Base-by-base conservation (phyloP, 805 yeast species). In the Lipomyces yamanashiensis region DNA sequence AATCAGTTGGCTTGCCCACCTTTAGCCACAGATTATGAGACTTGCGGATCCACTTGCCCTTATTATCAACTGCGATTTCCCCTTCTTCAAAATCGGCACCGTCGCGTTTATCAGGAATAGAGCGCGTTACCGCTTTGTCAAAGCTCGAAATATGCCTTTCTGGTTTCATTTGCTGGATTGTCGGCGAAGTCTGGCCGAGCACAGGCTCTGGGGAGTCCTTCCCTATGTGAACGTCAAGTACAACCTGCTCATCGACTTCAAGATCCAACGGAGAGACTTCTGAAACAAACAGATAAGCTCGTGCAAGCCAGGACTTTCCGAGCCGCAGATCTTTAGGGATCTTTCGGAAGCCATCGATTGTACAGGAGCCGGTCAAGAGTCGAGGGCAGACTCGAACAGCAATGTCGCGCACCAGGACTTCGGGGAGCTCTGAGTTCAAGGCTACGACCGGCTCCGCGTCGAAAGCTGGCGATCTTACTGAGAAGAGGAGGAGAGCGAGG, bases 11-110 rank as follows among this genome's bases (percentile, higher is more conserved):
- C 4, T 71, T 61, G 5, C 85, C 90, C 56, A 78, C 78, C 66
- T 83, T 82, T 37, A 84, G 78, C 92, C 92, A 88, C 13, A 88
- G 71, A 8, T 88, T 88, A 67, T 78, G 69, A 4, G 76, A 70
- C 12, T 56, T 53, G 15, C 4, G 8, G 21, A 47, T 40, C 67
- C 67, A 64, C 7, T 43, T 23, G 45, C 66, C 77, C 74, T 21
- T 74, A 68, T 15, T 58, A 71, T 86, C 87, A 82, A 5, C 84
- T 83, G n/a, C 70, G 64, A 7, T 66, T 70, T n/a, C 64, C 62
- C 1, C 80, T 36, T 28, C 48, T 28, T 54, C 58, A 15, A 28
- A 39, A 9, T 33, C 33, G 37, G 12, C 34, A 5, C 34, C 50
- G 36, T 40, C 48, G 12, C 6, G 2, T 10, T 8, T 13, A 19